Base-by-base conservation (phyloP, 2,329 filamentous ascomycete genomes). In the Aspergillus sp. region DNA sequence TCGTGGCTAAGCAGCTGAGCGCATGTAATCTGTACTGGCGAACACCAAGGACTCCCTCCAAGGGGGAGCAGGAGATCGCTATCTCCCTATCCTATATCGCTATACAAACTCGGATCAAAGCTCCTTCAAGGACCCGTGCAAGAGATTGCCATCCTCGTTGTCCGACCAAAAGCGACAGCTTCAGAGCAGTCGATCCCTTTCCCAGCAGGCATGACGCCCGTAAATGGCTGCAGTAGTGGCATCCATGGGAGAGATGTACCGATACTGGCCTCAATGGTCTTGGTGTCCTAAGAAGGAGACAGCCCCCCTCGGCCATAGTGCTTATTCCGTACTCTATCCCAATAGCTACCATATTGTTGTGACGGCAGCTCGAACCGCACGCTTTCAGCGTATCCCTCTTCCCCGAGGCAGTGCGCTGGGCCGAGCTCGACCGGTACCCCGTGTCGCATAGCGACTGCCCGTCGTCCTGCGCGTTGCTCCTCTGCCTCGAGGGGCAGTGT, bases 341-440 rank as follows among this genome's bases (percentile, higher is more conserved):
- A 36, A 19, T 19, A n/a, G 34, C n/a, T 36, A 19, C 26, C 5
- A 36, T 19, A 19, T 4, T 19, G 8, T 36, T 36, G 5, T 19
- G 26, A 36, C 26, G 4, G 34, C 19, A 19, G 19, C 19, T 19
- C 34, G 38, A 9, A 6, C 28, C 27, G 39, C 28, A 34, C 8
- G 40, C 10, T 6, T 50, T 66, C 60, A 72, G 48, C 63, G 64
- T 40, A 56, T 52, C 12, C 67, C 69, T 48, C 65, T 65, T 5
- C 66, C 69, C 46, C 68, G 61, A 19, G 69, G 67, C 39, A 70
- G 52, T 30, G 62, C 67, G 44, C 67, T 70, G 4, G 63, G 54
- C 28, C 68, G 66, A 47, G 53, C 56, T 36, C 65, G 58, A 35
- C 36, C 26, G 5, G 34, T 36, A 19, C 67, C 66, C 59, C 67